Percentiles rank a stretch among this genome's conserved stretches.
Conservation (phyloP, 768 basidiomycete genomes). For the Phylloporus sp. region DNA sequence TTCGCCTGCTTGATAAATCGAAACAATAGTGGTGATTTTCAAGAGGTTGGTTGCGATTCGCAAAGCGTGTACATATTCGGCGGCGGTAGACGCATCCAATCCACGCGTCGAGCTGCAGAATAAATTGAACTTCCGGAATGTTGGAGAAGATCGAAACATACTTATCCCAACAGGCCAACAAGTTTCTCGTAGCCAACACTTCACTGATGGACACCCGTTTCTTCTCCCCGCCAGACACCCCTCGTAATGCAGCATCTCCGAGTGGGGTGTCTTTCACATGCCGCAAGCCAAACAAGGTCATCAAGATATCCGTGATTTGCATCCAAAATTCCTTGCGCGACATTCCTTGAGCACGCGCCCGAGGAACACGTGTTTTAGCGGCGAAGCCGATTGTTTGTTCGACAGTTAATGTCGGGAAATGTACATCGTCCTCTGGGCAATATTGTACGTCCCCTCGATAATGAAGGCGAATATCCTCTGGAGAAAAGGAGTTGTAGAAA, state of each 20-base stretch:
- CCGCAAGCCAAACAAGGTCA: constrained; percentile 71
- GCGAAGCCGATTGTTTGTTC: constrained; percentile 72
- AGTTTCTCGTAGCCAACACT: constrained; percentile 63
- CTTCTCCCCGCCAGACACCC: constrained; percentile 74
- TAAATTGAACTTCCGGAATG: constrained; percentile 44
- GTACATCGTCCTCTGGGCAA: constrained; percentile 40
- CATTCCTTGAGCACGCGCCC: constrained; percentile 40
- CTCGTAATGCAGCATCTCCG: constrained; percentile 74
- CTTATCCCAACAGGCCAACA: constrained; percentile 79
- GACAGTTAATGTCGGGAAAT: constrained; percentile 57
- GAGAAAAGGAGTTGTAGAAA: constrained; percentile 70
- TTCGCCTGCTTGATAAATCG: constrained; percentile 84
- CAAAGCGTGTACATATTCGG: constrained; percentile 69
- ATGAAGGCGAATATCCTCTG: constrained; percentile 56
- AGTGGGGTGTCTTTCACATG: constrained; percentile 73
- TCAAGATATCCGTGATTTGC: constrained; percentile 42
- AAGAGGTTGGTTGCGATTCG: constrained; percentile 61
- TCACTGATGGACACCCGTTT: constrained; percentile 83
- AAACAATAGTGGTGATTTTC: constrained; percentile 61
- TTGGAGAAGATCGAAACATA: constrained; percentile 20
- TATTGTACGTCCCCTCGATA: constrained; percentile 81
- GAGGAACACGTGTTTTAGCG: constrained; percentile 64
- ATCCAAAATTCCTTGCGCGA: constrained; percentile 32
- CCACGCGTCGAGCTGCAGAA: constrained; percentile 58
- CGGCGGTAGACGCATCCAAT: constrained; percentile 65